Base-by-base conservation (phyloP, 2,329 filamentous ascomycete species). In the Cytospora chrysosperma region DNA sequence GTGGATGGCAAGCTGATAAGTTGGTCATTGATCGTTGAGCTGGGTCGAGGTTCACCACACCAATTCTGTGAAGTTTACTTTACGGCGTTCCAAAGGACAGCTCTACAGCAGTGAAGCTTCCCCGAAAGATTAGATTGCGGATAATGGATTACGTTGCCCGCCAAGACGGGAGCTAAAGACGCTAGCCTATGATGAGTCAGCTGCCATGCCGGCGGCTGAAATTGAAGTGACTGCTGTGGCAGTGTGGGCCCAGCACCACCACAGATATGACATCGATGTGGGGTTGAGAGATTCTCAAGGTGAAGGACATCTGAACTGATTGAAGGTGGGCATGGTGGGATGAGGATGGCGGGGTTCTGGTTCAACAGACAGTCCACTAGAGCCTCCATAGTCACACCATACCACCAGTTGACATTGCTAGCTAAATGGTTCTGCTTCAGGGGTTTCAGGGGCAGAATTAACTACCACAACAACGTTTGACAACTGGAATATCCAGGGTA, bases 21-120 rank as follows among this genome's bases (percentile, higher is more conserved):
- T 67, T 65, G 67, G 61, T 67, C 65, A 65, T 67, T 68, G 66
- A 66, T 68, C 56, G 50, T 58, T 59, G 65, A 64, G 28, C 24
- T 55, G 10, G 34, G 26, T 26, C 21, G 51, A 47, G 24, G 51
- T 61, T 55, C 51, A 61, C 59, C 59, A 61, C 59, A 49, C 47
- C 27, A 43, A 34, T 55, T 52, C 30, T 21, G n/a, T n/a, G 26
- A 55, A n/a, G 37, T n/a, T 40, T 19, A 47, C 43, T 21, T 12
- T 55, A 53, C 51, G 59, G 54, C 59, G 28, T 30, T 49, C 59
- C 59, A 61, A 61, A 61, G 59, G 59, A 61, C 59, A 61, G 59
- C 59, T 61, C 51, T 40, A 40, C 37, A 40, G 51, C 50, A 53
- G 53, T 61, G 59, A 53, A 63, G 61, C 61, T 63, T 57, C 61